Percentiles rank a stretch among this genome's conserved stretches.
Evolutionary conservation across 345 rosid species (phyloP).

Genomic region (Draba incana): DNA sequence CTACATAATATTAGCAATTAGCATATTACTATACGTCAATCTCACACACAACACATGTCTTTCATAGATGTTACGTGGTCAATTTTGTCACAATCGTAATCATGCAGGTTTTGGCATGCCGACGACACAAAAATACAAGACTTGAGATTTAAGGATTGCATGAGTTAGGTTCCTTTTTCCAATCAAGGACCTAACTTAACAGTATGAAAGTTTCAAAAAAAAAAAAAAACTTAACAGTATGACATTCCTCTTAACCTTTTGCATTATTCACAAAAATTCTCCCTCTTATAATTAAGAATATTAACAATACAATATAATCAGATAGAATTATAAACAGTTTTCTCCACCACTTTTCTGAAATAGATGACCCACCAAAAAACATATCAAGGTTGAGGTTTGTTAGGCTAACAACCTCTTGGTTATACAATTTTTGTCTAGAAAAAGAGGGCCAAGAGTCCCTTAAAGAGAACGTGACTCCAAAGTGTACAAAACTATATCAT

Average conservation of each 20-base stretch:
- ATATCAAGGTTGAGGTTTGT: slow-evolving; percentile 30
- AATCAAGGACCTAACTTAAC: slow-evolving; percentile 45
- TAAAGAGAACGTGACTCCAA: slow-evolving; percentile 27
- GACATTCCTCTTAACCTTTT: slow-evolving; percentile 41
- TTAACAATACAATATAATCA: slow-evolving; percentile 7
- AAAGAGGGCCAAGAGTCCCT: slow-evolving; percentile 21
- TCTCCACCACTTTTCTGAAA: slow-evolving; percentile 28
- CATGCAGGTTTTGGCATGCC: slow-evolving; percentile 36
- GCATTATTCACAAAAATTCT: slow-evolving; percentile 9
- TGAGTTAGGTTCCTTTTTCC: slow-evolving; percentile 40
- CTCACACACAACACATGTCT: slow-evolving; percentile 23
- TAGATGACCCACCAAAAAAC: slow-evolving; percentile 38
- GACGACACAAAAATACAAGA: slow-evolving; percentile 28
- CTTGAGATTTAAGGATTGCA: slow-evolving; percentile 42
- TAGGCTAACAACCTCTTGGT: slow-evolving; percentile 38
- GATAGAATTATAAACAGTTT: slow-evolving; percentile 34
- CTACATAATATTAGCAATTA: background rate
- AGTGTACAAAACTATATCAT: slow-evolving; percentile 14
- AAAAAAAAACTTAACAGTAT: slow-evolving; percentile 43
- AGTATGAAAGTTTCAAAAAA: too few relatives aligned
- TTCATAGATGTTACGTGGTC: slow-evolving; percentile 44
- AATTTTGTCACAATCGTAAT: slow-evolving; percentile 34
- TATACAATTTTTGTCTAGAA: background rate
- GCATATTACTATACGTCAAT: slow-evolving; percentile 31
- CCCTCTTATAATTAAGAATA: background rate